A percentile compares a stretch with the other conserved stretches of the same genome.
Evolutionary conservation across 225 moss, liverwort and hornwort genomes (phyloP).

Genomic region (Physcomitrellopsis africana): DNA sequence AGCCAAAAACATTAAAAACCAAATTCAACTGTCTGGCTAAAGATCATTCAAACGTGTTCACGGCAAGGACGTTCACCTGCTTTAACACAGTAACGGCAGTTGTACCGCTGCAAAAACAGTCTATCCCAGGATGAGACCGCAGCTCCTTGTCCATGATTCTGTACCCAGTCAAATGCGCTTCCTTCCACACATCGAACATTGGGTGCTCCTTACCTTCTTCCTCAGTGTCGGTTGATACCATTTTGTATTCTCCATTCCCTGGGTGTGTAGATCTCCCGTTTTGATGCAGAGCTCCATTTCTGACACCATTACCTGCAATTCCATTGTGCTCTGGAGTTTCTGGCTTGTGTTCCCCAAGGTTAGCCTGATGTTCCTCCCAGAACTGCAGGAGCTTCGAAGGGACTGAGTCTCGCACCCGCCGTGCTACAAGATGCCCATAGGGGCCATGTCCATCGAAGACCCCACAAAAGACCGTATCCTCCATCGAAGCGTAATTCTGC

Average conservation of each 20-base stretch:
- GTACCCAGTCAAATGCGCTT: constrained; percentile 31
- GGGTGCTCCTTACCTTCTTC: not conserved
- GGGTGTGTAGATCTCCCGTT: not conserved
- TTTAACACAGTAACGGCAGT: constrained; percentile 32
- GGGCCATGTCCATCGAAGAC: constrained; percentile 35
- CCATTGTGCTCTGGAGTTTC: too few species aligned
- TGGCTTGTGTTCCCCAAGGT: not conserved
- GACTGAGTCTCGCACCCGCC: constrained; percentile 28
- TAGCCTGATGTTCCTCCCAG: constrained; percentile 24
- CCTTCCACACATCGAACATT: constrained; percentile 30
- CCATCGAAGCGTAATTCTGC: constrained; percentile 30
- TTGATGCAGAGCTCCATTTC: not conserved
- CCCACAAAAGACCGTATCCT: constrained; percentile 31
- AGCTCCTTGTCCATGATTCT: constrained; percentile 31
- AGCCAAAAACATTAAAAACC: not conserved
- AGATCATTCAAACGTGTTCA: not conserved
- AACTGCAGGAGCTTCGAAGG: constrained; percentile 23
- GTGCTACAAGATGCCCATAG: constrained; percentile 27
- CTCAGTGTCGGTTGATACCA: not conserved
- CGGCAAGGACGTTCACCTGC: constrained; percentile 10
- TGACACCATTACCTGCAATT: not conserved
- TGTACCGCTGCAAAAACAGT: constrained; percentile 36
- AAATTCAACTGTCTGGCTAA: not conserved
- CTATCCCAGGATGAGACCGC: constrained; percentile 29
- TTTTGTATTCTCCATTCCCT: not conserved